Evolutionary conservation across 495 filamentous ascomycete genomes (phyloP).

Genomic region (Aspergillus biplanus): DNA sequence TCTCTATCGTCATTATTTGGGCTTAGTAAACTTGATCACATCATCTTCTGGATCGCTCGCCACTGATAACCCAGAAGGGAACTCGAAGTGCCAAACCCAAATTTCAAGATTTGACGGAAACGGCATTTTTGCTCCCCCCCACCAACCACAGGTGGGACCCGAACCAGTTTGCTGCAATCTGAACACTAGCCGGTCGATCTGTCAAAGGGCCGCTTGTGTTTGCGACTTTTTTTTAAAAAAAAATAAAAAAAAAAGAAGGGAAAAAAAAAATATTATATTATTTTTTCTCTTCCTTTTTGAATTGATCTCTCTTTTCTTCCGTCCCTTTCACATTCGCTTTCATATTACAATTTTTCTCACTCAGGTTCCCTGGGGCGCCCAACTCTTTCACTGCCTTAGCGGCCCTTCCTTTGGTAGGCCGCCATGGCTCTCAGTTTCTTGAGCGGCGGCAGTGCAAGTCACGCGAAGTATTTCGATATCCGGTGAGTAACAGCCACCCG

Average conservation of each 20-base stretch:
- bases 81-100: constrained; percentile 18
- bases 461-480: constrained; percentile 61
- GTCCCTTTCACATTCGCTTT: constrained; percentile 16
- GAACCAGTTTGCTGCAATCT: constrained; percentile 25
- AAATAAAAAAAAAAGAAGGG: too few species aligned
- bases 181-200: constrained; percentile 26
- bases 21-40: constrained; percentile 30
- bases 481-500: constrained; percentile 43
- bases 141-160: constrained; percentile 24
- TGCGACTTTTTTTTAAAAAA: constrained; percentile 13
- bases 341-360: constrained; percentile 14
- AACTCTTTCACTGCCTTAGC: neutral
- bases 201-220: constrained; percentile 18
- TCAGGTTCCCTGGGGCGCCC: constrained; percentile 1
- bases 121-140: constrained; percentile 24
- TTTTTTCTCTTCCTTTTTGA: constrained; percentile 19
- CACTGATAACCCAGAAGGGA: constrained; percentile 1
- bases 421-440: constrained; percentile 58
- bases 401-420: constrained; percentile 12
- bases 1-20: constrained; percentile 6
- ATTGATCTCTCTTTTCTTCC: neutral
- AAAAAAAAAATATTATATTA: constrained; percentile 16
- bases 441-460: constrained; percentile 49
- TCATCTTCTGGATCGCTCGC: constrained; percentile 24
- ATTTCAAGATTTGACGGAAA: constrained; percentile 27